Base-by-base conservation (phyloP, 2,329 filamentous ascomycete genomes). In the Macrophomina tecta region DNA sequence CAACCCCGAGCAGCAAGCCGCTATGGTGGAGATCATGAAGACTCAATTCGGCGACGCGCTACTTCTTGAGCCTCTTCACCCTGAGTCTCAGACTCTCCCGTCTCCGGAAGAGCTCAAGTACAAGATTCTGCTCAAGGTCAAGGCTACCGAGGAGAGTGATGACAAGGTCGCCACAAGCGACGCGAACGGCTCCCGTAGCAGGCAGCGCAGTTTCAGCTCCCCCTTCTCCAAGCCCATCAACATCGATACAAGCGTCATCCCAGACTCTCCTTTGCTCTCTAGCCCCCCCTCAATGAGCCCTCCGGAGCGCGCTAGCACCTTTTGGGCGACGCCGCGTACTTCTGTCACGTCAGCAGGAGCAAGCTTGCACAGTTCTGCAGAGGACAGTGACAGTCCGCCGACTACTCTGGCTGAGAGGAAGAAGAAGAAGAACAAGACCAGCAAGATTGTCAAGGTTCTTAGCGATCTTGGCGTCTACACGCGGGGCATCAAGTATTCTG, bases 121-220 rank as follows among this genome's bases (percentile, higher is more conserved):
- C 72, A 90, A 90, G 49, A 92, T 98, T 66, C 83, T 99, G 66
- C 90, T 98, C 83, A 99, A 99, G 78, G 95, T 97, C 69, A 99
- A 98, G 80, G 91, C 91, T 70, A 89, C 92, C 7, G 85, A 88
- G 71, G 83, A 86, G 53, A 79, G 75, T 12, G 81, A 83, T 51
- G 82, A 86, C 58, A 81, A 72, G 48, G 6, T n/a, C n/a, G 73
- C 75, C 40, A 67, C 78, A 34, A 69, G 78, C 5, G 72, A 69
- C 28, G 80, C 83, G 48, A 71, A 73, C 2, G 76, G 74, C 49
- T 73, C 78, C 28, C 78, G 78, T 60, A 62, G 56, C 49, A 79
- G 81, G 42, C 77, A 87, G 69, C 84, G 87, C 68, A 97, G 94
- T 79, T 83, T 96, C 48, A 94, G 91, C 69, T 94, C 93, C 4